Evolutionary conservation across 257 asterid genomes (phyloP).

Genomic region (Solanum etuberosum): DNA sequence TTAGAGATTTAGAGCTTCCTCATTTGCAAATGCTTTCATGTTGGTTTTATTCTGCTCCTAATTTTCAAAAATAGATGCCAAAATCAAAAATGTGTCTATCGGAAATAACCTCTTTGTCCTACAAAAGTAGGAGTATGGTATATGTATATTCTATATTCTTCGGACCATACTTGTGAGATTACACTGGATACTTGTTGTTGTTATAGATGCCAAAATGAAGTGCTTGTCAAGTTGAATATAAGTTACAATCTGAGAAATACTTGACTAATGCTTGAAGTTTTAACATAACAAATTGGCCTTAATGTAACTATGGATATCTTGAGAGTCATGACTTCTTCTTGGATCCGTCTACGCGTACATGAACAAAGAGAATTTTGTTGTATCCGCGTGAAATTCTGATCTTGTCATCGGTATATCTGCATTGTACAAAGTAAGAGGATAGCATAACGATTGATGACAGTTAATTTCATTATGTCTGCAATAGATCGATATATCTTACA

Average conservation of each 20-base stretch:
- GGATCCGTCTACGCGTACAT: constrained; percentile 31
- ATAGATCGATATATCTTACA: constrained; percentile 34
- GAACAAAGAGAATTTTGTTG: constrained; percentile 58
- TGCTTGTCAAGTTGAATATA: not conserved
- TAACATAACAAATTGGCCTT: not conserved
- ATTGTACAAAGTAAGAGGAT: not conserved
- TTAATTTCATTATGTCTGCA: not conserved
- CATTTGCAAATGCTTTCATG: not conserved
- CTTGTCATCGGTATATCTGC: constrained; percentile 77
- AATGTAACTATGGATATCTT: not conserved
- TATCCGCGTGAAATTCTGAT: constrained; percentile 68
- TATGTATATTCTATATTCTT: not conserved
- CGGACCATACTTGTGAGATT: not conserved
- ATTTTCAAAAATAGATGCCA: not conserved
- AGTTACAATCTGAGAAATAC: not conserved
- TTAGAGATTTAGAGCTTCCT: not conserved
- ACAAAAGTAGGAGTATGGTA: not conserved
- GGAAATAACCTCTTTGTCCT: not conserved
- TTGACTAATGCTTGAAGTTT: not conserved
- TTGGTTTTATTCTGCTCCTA: not conserved
- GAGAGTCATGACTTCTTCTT: not conserved
- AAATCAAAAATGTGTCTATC: not conserved
- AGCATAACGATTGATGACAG: not conserved
- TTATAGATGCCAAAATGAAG: not conserved
- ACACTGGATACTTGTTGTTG: not conserved